Conservation (phyloP, 441 rosid species). For the Populus hybrid region DNA sequence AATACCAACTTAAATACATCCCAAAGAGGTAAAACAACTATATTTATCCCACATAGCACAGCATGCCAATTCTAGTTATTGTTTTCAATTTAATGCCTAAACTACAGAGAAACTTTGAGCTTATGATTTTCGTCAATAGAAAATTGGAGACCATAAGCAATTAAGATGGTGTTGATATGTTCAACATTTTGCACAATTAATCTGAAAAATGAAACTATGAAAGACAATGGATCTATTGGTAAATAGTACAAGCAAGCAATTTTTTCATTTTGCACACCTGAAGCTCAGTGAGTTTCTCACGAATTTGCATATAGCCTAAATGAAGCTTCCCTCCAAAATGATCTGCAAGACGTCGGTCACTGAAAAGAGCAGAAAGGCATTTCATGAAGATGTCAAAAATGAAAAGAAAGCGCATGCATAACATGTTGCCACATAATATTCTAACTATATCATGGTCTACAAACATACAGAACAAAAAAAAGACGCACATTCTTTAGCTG, state of each 20-base stretch:
- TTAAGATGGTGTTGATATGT: background rate
- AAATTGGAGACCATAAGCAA: background rate
- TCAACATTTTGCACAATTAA: background rate
- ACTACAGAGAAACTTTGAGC: background rate
- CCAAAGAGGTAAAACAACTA: slow-evolving; percentile 14
- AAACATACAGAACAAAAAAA: slow-evolving; percentile 65
- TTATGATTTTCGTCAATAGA: background rate
- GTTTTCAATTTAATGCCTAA: background rate
- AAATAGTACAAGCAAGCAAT: background rate
- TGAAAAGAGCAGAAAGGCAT: slow-evolving; percentile 41
- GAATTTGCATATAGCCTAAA: slow-evolving; percentile 94
- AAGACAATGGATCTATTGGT: background rate
- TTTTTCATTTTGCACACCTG: slow-evolving; percentile 47
- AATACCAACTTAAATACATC: slow-evolving; percentile 42
- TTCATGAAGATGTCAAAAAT: slow-evolving; percentile 26
- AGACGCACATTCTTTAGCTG: slow-evolving; percentile 99
- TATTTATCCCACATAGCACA: slow-evolving; percentile 18
- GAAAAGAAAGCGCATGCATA: slow-evolving; percentile 15
- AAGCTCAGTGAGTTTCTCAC: slow-evolving; percentile 86
- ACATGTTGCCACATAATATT: slow-evolving; percentile 36
- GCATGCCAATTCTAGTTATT: slow-evolving; percentile 3
- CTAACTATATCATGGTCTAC: slow-evolving; percentile 59
- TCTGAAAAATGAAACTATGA: too few species aligned
- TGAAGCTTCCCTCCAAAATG: slow-evolving; percentile 99
- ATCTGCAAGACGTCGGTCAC: slow-evolving; percentile 98